Evolutionary conservation across 257 asterid genomes (phyloP), one percentile per base, ranked within the genome.

Genomic region (Solanum rostratum): DNA sequence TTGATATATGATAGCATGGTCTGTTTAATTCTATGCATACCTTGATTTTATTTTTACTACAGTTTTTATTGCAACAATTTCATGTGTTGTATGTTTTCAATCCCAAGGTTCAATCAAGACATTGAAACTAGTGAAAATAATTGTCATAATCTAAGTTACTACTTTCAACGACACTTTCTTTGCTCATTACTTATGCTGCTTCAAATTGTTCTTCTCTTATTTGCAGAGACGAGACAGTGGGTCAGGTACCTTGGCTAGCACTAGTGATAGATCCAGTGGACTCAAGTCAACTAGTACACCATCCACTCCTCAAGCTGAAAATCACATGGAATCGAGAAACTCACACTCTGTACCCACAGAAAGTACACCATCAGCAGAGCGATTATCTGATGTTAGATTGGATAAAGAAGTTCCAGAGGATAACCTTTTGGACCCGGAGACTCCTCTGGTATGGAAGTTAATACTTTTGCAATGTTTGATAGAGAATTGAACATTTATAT

Each of bases 251-350:
- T 89, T 97, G 89, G 94, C 92, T 59, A 95, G 97, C 92, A 91
- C 94, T 52, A 97, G 98, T 87, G 99, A 94, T 79, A 97, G 89
- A 92, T 97, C 99, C 46, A 93, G 97, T 91, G 99, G 99, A 73
- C 85, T 93, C 86, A 95, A 95, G 89, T 94, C 98, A 63, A 87
- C 90, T 3, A 92, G 98, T 87, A 90, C 89, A 82, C 95, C 97
- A 82, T 95, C 99, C 84, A 97, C 98, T 68, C 97, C 99, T 88
- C 95, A 90, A 91, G 98, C 94, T 82, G 97, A 91, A 86, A 95
- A 92, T 89, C 86, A 88, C 65, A 81, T 83, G 90, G 98, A 97
- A 81, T 95, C 95, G 76, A 90, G 93, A 82, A 86, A 89, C 85
- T 91, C 96, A 84, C 90, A 87, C 86, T 93, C 97, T 83, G 83